Conservation (phyloP, 2,329 filamentous ascomycete species). For the Akanthomyces muscarius region DNA sequence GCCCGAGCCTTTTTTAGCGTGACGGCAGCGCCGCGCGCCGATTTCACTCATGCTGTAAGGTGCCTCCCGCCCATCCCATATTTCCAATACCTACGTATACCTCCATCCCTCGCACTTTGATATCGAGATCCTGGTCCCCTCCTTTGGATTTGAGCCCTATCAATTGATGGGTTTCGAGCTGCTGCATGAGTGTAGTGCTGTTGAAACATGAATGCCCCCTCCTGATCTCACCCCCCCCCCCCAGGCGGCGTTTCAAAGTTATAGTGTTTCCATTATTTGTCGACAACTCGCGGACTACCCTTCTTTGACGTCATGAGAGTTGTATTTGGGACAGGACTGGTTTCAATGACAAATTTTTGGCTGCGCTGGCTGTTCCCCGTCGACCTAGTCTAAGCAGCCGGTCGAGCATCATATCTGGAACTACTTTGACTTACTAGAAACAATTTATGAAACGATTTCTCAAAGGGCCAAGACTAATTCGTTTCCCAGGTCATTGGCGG, state of each 20-base stretch:
- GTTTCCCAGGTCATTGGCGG: constrained; percentile 49
- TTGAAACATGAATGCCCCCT: constrained; percentile 5
- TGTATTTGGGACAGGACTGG: background rate
- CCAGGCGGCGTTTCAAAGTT: background rate
- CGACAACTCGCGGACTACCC: background rate
- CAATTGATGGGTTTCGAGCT: background rate
- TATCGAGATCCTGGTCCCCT: background rate
- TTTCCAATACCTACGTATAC: background rate
- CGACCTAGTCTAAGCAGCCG: background rate
- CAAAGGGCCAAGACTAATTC: background rate
- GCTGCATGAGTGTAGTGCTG: background rate
- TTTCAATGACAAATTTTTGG: background rate
- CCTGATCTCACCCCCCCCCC: background rate
- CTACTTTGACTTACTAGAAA: background rate
- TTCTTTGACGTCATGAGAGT: background rate
- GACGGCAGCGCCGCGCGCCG: constrained; percentile 30
- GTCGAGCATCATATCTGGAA: too few relatives aligned
- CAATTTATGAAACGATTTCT: background rate
- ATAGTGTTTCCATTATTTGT: background rate
- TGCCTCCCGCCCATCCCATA: background rate
- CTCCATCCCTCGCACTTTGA: background rate
- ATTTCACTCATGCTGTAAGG: constrained; percentile 46
- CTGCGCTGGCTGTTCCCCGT: background rate
- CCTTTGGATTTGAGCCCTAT: background rate
- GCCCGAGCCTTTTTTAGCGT: constrained; percentile 32